Base-by-base conservation (phyloP, 305 asterid genomes). In the Plantago rigida region DNA sequence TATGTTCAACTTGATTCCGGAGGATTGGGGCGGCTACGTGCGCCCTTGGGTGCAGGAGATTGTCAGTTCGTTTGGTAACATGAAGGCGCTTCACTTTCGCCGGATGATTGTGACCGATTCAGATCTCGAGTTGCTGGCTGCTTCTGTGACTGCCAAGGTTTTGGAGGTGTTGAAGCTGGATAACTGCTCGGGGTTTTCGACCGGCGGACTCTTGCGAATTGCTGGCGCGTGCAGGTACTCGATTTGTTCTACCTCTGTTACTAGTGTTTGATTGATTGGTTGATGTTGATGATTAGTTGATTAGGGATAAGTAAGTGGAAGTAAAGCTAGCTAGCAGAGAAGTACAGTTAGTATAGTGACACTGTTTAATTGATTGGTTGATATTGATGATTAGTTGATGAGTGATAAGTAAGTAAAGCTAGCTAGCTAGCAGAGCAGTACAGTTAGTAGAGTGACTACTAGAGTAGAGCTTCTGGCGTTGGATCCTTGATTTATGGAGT, bases 21-120 rank as follows among this genome's bases (percentile, higher is more conserved):
- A 92, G 46, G 93, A 92, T 56, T 92, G 99, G 99, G 98, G 96
- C 4, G 95, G 99, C 6, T 84, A 73, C 17, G 94, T 81, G 13
- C 82, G 85, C 1, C 93, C 94, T 0, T 88, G 99, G 95, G 80
- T 86, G 59, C 71, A 76, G 26, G 89, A 86, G 49, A 77, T 89
- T 19, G 45, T 66, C 8, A 71, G 76, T 59, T 67, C 86, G 0
- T 84, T 83, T 48, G 51, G 56, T 65, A 65, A 71, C 12, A 69
- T 89, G 82, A 86, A 74, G 63, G 75, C 76, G 13, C 79, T 91
- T 45, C 99, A 92, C 69, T 86, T 89, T 50, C 71, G 99, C 63
- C 69, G 99, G 60, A 92, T 92, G 99, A 89, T 88, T 75, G 94
- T 92, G 13, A 74, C n/a, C 58, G 97, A 92, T 76, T 67, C 82